phyloP scores from a whole-genome alignment of 257 asterid species.

The Solanum commersonii region DNA sequence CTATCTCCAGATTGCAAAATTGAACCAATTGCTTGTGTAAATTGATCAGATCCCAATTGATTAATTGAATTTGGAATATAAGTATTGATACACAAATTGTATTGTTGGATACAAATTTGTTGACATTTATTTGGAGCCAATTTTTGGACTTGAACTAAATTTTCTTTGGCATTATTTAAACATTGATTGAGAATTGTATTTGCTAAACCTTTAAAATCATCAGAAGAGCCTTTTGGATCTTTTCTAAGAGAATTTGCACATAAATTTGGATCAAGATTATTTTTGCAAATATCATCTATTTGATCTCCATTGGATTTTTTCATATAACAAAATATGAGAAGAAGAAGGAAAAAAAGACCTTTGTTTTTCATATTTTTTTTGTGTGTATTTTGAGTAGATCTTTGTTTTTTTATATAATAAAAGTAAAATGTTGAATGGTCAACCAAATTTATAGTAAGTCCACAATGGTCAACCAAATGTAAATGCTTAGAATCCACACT shows the following conservation, averaged over 20 bases:
- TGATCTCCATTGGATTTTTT: background rate
- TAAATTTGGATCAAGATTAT: background rate
- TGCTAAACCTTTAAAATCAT: background rate
- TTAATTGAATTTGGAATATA: background rate
- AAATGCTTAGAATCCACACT: background rate
- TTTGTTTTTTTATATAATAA: background rate
- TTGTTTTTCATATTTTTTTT: background rate
- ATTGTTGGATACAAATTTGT: background rate
- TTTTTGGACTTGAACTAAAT: background rate
- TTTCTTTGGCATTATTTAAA: background rate
- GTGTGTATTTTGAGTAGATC: background rate
- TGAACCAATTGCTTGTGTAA: background rate
- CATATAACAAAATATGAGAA: background rate
- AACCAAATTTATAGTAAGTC: background rate
- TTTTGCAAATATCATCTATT: background rate
- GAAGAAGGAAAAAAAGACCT: background rate
- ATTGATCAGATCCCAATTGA: background rate
- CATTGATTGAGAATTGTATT: background rate
- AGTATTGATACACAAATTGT: background rate
- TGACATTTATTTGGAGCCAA: background rate
- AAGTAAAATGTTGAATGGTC: too few species aligned
- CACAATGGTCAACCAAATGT: background rate
- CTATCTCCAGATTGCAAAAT: background rate
- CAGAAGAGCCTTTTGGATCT: background rate
- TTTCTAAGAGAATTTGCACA: background rate